Percentiles rank a stretch among this genome's conserved stretches.
These are phyloP conservation scores for Pouteria glomerata DNA, from an alignment of 148 eudicot species.

Conservation along the genomic window DNA sequence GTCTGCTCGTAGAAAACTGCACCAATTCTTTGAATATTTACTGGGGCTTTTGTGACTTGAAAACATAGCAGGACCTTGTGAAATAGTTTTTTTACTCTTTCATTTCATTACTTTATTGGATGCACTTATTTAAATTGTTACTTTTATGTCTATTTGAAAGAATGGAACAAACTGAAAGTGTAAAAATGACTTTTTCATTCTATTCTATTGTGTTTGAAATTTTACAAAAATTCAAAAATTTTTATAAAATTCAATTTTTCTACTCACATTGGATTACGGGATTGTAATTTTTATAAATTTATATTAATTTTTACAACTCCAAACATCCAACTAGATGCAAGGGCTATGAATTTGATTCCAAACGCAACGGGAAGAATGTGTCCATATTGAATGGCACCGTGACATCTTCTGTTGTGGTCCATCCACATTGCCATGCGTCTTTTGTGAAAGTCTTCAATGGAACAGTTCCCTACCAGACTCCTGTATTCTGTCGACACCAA, in stretches of 20 bases:
- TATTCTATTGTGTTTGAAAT: too few relatives aligned
- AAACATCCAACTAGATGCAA: not conserved
- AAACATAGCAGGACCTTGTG: slow-evolving; percentile 4
- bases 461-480: not conserved
- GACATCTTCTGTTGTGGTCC: slow-evolving; percentile 19
- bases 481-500: too few relatives aligned
- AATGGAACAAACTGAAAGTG: too few relatives aligned
- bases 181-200: too few relatives aligned
- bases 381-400: slow-evolving; percentile 17
- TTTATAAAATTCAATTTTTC: too few relatives aligned
- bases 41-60: not conserved
- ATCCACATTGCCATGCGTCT: slow-evolving; percentile 3
- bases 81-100: too few relatives aligned
- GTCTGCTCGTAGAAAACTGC: not conserved
- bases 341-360: not conserved
- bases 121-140: too few relatives aligned
- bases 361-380: slow-evolving; percentile 8
- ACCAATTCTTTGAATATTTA: not conserved
- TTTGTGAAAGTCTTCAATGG: not conserved
- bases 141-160: too few relatives aligned
- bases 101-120: too few relatives aligned
- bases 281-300: too few relatives aligned
- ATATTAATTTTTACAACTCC: not conserved
- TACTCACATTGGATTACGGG: too few relatives aligned
- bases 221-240: too few relatives aligned